These are phyloP conservation scores for Curvularia eragrostidis DNA, from an alignment of 2,329 filamentous ascomycete genomes.

Conservation along the genomic window DNA sequence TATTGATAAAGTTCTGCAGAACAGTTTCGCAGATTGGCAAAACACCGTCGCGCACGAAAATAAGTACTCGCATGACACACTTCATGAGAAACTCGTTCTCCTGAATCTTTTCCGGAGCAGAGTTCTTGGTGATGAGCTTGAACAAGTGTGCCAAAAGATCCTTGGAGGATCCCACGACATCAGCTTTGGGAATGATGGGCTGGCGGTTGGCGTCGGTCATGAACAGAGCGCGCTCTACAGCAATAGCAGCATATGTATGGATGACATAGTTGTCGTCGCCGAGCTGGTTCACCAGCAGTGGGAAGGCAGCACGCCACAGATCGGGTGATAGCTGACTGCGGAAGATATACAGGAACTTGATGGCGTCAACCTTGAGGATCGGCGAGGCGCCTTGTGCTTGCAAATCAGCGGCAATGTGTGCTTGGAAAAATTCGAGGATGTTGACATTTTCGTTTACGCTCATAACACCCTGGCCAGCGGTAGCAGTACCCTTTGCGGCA, in stretches of 20 bases:
- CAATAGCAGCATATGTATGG: conserved; percentile 96
- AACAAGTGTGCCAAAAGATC: conserved; percentile 90
- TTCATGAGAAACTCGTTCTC: conserved; percentile 99
- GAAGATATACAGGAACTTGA: conserved; percentile 98
- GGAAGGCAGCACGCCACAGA: conserved; percentile 89
- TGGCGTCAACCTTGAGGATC: conserved; percentile 94
- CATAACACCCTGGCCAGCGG: conserved; percentile 86
- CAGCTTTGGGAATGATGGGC: conserved; percentile 78
- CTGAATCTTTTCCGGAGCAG: conserved; percentile 88
- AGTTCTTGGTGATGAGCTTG: conserved; percentile 84
- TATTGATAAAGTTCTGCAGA: conserved; percentile 83
- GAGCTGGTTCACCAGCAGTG: conserved; percentile 88
- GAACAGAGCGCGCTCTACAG: conserved; percentile 90
- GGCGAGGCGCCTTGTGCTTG: conserved; percentile 75
- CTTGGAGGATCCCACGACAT: conserved; percentile 81
- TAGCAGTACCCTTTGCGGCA: conserved; percentile 88
- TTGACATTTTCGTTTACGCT: conserved; percentile 82
- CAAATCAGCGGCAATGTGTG: conserved; percentile 88
- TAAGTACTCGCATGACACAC: conserved; percentile 95
- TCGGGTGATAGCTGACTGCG: conserved; percentile 90
- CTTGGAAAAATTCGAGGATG: conserved; percentile 93
- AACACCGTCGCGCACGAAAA: conserved; percentile 87
- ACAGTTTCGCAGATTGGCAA: conserved; percentile 76
- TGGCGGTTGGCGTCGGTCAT: conserved; percentile 77
- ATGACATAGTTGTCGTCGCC: conserved; percentile 92